Conservation (phyloP, 768 basidiomycete species). For the Ramaria rubella region DNA sequence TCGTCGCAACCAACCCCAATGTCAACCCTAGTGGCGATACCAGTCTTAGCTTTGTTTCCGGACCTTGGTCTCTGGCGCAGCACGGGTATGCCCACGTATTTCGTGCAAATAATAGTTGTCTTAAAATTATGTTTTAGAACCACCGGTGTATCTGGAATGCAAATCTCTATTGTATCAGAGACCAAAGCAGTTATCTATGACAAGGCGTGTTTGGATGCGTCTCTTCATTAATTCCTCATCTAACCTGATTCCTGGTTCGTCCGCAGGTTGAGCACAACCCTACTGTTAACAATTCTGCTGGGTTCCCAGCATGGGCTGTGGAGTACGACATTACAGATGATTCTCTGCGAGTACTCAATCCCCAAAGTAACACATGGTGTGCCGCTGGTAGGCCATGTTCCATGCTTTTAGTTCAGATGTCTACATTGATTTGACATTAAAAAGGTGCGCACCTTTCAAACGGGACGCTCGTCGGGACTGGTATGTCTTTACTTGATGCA, state of each 20-base stretch:
- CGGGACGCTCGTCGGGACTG: constrained; percentile 2
- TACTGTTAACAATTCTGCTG: neutral
- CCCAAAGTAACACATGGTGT: neutral
- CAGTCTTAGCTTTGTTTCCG: neutral
- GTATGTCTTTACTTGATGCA: neutral
- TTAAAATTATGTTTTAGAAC: neutral
- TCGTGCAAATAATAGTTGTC: neutral
- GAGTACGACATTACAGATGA: constrained; percentile 2
- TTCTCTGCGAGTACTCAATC: neutral
- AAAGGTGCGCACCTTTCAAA: constrained; percentile 3
- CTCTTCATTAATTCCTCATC: neutral
- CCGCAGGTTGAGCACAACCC: constrained; percentile 7
- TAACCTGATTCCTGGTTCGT: neutral
- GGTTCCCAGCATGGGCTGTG: neutral
- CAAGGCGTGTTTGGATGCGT: neutral
- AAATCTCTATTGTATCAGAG: constrained; percentile 2
- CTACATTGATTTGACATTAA: too few species aligned
- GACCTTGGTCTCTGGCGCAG: neutral
- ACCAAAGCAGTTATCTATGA: constrained; percentile 5
- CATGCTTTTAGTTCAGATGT: neutral
- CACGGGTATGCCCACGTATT: neutral
- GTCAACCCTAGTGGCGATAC: too few species aligned
- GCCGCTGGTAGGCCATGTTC: neutral
- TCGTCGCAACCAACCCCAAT: too few species aligned
- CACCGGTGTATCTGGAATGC: neutral